phyloP scores from a whole-genome alignment of 169 alveolate species.

The Plasmodium falciparum region DNA sequence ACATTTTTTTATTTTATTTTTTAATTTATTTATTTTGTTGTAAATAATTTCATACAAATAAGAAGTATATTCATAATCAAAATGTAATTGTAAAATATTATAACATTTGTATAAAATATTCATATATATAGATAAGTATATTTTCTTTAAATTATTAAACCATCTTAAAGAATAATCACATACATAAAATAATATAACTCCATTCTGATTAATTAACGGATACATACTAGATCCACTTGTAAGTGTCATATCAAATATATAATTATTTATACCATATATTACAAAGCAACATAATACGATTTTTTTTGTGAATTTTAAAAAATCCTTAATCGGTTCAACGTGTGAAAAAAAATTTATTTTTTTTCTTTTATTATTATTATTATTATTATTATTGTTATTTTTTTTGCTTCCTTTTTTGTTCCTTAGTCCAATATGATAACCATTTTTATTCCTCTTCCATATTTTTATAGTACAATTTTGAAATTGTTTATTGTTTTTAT shows the following conservation, averaged over 20 bases:
- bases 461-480: too few species aligned
- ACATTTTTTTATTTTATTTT: slow-evolving; percentile 10
- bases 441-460: slow-evolving; percentile 10
- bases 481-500: too few species aligned
- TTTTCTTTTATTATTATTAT: too few species aligned
- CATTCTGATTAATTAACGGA: slow-evolving; percentile 70
- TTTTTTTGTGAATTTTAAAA: slow-evolving; percentile 57
- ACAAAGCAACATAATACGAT: slow-evolving; percentile 24
- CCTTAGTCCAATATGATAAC: background rate
- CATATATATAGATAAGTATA: slow-evolving; percentile 21
- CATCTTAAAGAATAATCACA: slow-evolving; percentile 48
- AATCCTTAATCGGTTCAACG: slow-evolving; percentile 19
- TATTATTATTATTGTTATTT: too few species aligned
- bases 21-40: slow-evolving; percentile 8
- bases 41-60: slow-evolving; percentile 19
- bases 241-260: slow-evolving; percentile 74
- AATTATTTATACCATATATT: slow-evolving; percentile 68
- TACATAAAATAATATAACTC: slow-evolving; percentile 72
- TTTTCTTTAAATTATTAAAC: slow-evolving; percentile 20
- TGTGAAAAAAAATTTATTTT: background rate
- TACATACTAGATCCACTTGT: slow-evolving; percentile 78
- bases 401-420: slow-evolving; percentile 1
- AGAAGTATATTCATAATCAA: slow-evolving; percentile 2
- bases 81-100: slow-evolving; percentile 5
- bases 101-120: slow-evolving; percentile 8